phyloP scores from a whole-genome alignment of 805 yeast genomes.

The Candida glaebosa region DNA sequence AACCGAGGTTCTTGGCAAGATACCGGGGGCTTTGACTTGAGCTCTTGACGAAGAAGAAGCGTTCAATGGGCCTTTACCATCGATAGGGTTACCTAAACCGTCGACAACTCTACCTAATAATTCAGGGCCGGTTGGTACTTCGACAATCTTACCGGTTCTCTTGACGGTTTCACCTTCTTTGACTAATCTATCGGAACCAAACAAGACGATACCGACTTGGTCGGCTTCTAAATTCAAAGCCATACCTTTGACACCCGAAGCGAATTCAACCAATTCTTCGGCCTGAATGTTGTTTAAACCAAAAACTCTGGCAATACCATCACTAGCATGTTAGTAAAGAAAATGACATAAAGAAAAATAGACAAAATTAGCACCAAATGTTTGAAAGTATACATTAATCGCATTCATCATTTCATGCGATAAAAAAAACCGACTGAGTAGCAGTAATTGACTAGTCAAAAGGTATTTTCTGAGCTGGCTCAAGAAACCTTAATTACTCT shows the following conservation, averaged over 20 bases:
- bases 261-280: conserved; percentile 98
- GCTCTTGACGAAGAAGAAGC: conserved; percentile 86
- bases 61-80: conserved; percentile 98
- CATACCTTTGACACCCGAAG: conserved; percentile 99
- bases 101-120: conserved; percentile 99
- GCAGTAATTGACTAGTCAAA: too few relatives aligned
- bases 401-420: too few relatives aligned
- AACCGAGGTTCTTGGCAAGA: conserved; percentile 98
- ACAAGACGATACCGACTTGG: conserved; percentile 99
- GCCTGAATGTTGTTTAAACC: conserved; percentile 99
- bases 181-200: conserved; percentile 98
- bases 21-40: conserved; percentile 99
- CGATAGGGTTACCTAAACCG: conserved; percentile 98
- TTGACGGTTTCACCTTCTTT: conserved; percentile 99
- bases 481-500: too few relatives aligned
- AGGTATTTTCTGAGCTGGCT: too few relatives aligned
- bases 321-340: conserved; percentile 48
- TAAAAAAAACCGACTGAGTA: too few relatives aligned
- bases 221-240: conserved; percentile 99
- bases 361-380: neutral
- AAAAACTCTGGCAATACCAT: conserved; percentile 99
- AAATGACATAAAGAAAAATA: neutral
- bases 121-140: conserved; percentile 98
- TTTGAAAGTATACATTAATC: too few relatives aligned
- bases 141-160: conserved; percentile 99